phyloP scores from a whole-genome alignment of 345 rosid species.

The Mercurialis annua region DNA sequence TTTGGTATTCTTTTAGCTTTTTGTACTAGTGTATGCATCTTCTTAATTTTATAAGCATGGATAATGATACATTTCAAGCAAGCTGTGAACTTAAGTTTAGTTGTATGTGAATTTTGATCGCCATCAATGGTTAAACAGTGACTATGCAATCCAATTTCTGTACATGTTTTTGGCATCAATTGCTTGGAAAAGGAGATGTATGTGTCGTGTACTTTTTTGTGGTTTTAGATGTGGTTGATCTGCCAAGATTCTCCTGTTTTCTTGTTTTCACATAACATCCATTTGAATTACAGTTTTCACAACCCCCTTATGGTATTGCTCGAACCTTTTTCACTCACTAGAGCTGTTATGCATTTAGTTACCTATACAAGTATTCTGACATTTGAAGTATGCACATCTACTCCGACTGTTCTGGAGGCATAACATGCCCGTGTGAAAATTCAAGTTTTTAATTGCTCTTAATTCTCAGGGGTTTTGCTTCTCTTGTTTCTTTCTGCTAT shows the following conservation, averaged over 20 bases:
- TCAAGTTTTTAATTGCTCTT: not conserved
- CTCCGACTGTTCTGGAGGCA: not conserved
- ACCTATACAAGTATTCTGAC: no score
- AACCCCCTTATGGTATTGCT: not conserved
- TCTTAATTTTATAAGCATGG: slow-evolving; percentile 5
- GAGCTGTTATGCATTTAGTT: not conserved
- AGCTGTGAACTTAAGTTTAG: not conserved
- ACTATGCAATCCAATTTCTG: not conserved
- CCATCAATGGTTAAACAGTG: not conserved
- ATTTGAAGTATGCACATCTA: not conserved
- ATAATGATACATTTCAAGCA: not conserved
- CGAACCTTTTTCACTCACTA: not conserved
- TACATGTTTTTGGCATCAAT: not conserved
- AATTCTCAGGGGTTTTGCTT: not conserved
- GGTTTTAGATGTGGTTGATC: slow-evolving; percentile 1
- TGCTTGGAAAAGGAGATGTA: not conserved
- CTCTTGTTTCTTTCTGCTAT: not conserved
- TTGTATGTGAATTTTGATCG: not conserved
- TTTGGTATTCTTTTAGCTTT: not conserved
- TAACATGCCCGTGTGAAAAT: not conserved
- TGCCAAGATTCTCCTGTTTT: not conserved
- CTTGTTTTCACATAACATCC: not conserved
- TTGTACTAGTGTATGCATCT: not conserved
- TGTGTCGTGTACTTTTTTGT: not conserved
- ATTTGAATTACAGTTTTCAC: not conserved